Percentiles rank a stretch among this genome's conserved stretches.
Conservation (phyloP, 805 yeast species). For the Candida pini region DNA sequence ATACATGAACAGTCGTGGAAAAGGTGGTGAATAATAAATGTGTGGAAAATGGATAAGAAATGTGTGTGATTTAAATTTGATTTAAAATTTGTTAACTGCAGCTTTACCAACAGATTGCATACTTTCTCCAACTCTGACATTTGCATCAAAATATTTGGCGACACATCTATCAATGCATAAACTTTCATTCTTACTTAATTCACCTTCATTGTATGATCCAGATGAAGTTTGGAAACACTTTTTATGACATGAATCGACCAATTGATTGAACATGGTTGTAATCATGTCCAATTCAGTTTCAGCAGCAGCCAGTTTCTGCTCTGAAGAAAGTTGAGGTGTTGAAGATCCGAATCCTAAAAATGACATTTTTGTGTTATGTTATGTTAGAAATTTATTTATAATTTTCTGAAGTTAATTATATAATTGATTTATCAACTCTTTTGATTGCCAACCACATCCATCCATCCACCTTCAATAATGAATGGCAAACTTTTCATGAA, state of each 20-base stretch:
- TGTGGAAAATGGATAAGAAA: neutral
- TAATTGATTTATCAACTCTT: no score
- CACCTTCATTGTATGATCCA: conserved; percentile 62
- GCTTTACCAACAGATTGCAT: conserved; percentile 34
- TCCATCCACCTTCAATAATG: no score
- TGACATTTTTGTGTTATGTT: conserved; percentile 59
- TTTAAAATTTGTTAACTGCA: conserved; percentile 13
- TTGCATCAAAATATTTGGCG: conserved; percentile 88
- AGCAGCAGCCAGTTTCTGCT: conserved; percentile 81
- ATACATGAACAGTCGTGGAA: neutral
- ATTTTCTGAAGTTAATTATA: neutral
- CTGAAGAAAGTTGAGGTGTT: conserved; percentile 66
- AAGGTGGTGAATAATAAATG: neutral
- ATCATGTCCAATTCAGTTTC: conserved; percentile 97
- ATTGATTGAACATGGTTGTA: conserved; percentile 91
- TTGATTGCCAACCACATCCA: no score
- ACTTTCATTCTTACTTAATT: conserved; percentile 72
- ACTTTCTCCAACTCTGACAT: conserved; percentile 86
- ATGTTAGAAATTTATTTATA: no score
- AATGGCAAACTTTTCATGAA: no score
- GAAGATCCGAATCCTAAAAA: conserved; percentile 73
- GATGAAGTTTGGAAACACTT: conserved; percentile 68
- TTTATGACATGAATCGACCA: conserved; percentile 82
- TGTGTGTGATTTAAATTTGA: neutral
- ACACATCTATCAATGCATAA: conserved; percentile 94